Percentiles rank a stretch among this genome's conserved stretches.
Conservation (phyloP, 345 rosid species). For the Physaria fendleri region DNA sequence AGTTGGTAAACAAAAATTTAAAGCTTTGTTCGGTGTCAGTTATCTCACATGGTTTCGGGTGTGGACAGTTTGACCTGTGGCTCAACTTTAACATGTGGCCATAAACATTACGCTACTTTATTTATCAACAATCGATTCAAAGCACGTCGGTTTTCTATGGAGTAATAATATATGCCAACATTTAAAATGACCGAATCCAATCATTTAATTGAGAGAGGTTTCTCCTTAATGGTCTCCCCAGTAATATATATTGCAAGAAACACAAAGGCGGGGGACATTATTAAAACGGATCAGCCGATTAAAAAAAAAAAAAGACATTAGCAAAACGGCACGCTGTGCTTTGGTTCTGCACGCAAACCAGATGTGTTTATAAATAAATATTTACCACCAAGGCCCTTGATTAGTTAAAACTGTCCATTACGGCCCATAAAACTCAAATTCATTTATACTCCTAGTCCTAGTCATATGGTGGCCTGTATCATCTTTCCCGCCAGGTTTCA, state of each 20-base stretch:
- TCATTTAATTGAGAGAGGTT: background rate
- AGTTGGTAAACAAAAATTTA: too few species aligned
- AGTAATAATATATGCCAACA: background rate
- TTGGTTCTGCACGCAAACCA: background rate
- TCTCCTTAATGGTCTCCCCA: background rate
- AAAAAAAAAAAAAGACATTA: too few species aligned
- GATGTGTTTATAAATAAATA: background rate
- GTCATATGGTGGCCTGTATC: background rate
- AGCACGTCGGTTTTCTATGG: background rate
- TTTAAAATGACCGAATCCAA: background rate
- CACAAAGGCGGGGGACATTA: background rate
- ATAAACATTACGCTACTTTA: too few species aligned
- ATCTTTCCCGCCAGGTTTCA: constrained; percentile 22
- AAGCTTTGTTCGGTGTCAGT: too few species aligned
- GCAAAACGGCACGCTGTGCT: background rate
- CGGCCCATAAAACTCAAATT: background rate
- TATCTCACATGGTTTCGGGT: too few species aligned
- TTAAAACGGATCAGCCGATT: too few species aligned
- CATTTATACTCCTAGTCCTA: too few species aligned
- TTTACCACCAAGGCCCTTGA: background rate
- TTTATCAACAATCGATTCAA: background rate
- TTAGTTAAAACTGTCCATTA: background rate
- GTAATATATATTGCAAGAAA: background rate
- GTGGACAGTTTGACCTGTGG: too few species aligned
- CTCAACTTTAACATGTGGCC: too few species aligned